Conservation (phyloP, 78 protist genomes). For the Capsaspora owczarzaki region DNA sequence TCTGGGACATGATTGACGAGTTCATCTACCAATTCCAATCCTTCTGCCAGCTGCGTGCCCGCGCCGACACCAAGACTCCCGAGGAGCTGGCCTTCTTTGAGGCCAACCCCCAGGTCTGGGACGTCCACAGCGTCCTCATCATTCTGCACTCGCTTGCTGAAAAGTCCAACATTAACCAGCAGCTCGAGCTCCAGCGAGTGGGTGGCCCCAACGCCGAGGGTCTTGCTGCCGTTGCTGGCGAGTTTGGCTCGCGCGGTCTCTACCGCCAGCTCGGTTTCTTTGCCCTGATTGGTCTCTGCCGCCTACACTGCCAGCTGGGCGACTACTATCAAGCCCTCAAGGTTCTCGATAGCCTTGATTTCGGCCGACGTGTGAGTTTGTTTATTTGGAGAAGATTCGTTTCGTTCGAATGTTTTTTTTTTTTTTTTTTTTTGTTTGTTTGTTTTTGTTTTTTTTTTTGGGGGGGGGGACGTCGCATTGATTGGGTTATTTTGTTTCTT, state of each 20-base stretch:
- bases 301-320: conserved; percentile 1
- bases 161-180: conserved; percentile 23
- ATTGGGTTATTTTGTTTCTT: neutral
- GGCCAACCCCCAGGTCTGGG: conserved; percentile 31
- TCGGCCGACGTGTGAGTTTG: neutral
- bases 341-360: neutral
- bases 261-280: conserved; percentile 6
- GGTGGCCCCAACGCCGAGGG: neutral
- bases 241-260: neutral
- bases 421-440: neutral
- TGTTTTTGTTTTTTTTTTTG: neutral
- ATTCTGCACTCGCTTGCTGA: conserved; percentile 29
- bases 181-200: neutral
- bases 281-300: neutral
- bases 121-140: conserved; percentile 11
- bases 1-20: conserved; percentile 91
- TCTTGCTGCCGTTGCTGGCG: conserved; percentile 3
- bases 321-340: neutral
- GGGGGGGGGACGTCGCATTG: neutral
- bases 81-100: conserved; percentile 36
- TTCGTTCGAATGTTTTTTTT: neutral
- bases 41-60: conserved; percentile 39
- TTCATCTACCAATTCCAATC: conserved; percentile 82
- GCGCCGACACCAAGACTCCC: conserved; percentile 30
- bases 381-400: neutral